Evolutionary conservation across 345 rosid species (phyloP), one percentile per base, ranked within the genome.

Genomic region (Lumnitzera littorea): DNA sequence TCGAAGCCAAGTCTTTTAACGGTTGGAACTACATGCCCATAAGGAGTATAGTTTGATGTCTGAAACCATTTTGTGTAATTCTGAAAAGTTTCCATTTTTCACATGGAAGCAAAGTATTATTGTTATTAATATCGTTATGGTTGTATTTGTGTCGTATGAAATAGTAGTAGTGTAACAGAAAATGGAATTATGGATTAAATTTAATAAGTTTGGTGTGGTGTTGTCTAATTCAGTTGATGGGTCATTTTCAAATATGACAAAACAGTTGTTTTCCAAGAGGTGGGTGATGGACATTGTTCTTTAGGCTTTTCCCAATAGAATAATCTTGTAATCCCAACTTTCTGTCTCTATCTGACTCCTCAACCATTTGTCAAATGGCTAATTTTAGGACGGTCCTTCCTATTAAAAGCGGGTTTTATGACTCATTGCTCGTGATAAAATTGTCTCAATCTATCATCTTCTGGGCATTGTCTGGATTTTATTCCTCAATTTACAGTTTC

Each of bases 241-340:
- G 85, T 88, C 90, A 53, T 78, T 74, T 76, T 83, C 87, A 11
- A 62, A 64, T 73, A 63, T 67, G 91, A 36, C 73, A 74, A 84
- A 70, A 58, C 62, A 63, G 79, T 84, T 67, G 75, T 75, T 86
- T 78, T 86, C 90, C 62, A 50, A 51, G 59, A 55, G 82, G 80
- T 77, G 72, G 83, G 74, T 75, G 87, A 81, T 76, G 78, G 60
- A 62, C 62, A 69, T 48, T 67, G 58, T 52, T 29, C 62, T 56
- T 66, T 36, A 46, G 53, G 47, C 57, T 72, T 51, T 57, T 74
- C 66, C 48, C 14, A 15, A 27, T 31, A 23, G 23, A 60, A 54
- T 58, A 46, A 11, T 14, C 20, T 24, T 25, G 47, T 20, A 58
- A 51, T 50, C 13, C 7, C 36, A 8, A 23, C 13, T 55, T 17